Base-by-base conservation (phyloP, 2,329 filamentous ascomycete species). In the Xylaria polymorpha region DNA sequence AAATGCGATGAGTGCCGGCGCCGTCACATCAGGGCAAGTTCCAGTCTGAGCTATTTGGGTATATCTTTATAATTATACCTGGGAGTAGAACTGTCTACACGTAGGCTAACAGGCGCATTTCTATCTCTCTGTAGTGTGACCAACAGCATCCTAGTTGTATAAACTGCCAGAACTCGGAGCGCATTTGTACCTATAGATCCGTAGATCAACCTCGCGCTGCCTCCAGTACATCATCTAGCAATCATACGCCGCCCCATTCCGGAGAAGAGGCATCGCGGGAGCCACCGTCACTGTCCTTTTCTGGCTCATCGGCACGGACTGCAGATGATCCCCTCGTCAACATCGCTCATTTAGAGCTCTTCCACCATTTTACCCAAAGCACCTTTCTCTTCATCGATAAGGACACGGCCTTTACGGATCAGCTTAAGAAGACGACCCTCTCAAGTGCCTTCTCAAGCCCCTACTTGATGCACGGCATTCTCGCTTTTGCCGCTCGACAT, bases 1-100 rank as follows among this genome's bases (percentile, higher is more conserved):
- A 69, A 69, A 44, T 71, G 65, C 41, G 61, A 68, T 29, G 68
- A 72, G 39, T 70, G 64, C 58, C 58, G 62, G 12, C 65, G 62
- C 53, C 68, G 70, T 57, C 70, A 72, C 51, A 72, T 70, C 6
- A 67, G 70, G 60, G 70, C 62, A 68, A 70, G 70, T 61, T 61
- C 20, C 55, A 53, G 50, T 53, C 50, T 35, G 14, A 61, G 46
- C 48, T 41, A 15, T 12, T 39, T 37, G 18, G 32, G 10, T n/a
- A 43, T 43, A 55, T 37, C 43, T 46, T n/a, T 14, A 12, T 37
- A 14, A 4, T 9, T 35, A 59, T 59, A 35, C 22, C 14, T 22
- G 20, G 8, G n/a, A 18, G 35, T 39, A 41, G 32, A n/a, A n/a
- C 3, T n/a, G 41, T 51, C 14, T 29, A 20, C 15, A 29, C 46